Conservation (phyloP, 2,329 filamentous ascomycete species). For the Trichoderma harzianum region DNA sequence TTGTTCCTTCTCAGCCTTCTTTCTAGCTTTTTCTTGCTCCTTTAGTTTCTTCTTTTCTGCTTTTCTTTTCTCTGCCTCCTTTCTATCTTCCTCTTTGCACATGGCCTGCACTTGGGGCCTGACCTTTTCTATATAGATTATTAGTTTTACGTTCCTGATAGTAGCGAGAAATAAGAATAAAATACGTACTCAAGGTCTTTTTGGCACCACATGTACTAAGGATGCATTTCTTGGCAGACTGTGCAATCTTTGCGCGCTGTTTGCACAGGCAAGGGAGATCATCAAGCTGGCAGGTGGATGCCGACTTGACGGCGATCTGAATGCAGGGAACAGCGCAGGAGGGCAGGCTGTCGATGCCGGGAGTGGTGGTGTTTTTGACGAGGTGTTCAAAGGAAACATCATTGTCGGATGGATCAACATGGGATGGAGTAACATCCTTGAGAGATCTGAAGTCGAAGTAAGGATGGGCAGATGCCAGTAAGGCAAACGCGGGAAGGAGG, state of each 20-base stretch:
- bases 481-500: not conserved
- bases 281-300: not conserved
- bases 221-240: slow-evolving; percentile 11
- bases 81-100: not conserved
- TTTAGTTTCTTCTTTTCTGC: not conserved
- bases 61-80: not conserved
- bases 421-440: too few species aligned
- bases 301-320: not conserved
- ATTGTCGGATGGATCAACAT: not conserved
- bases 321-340: not conserved
- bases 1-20: not conserved
- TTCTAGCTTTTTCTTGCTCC: not conserved
- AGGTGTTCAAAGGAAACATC: not conserved
- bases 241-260: not conserved
- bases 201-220: not conserved
- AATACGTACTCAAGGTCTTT: not conserved
- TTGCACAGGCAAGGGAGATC: slow-evolving; percentile 14
- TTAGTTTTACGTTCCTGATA: not conserved
- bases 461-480: not conserved
- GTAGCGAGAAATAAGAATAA: not conserved
- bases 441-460: too few species aligned
- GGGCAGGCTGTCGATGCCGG: not conserved
- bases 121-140: not conserved
- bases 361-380: not conserved
- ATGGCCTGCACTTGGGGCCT: not conserved